Evolutionary conservation across 495 filamentous ascomycete genomes (phyloP), one percentile per base, ranked within the genome.

Genomic region (Penicillium chermesinum): DNA sequence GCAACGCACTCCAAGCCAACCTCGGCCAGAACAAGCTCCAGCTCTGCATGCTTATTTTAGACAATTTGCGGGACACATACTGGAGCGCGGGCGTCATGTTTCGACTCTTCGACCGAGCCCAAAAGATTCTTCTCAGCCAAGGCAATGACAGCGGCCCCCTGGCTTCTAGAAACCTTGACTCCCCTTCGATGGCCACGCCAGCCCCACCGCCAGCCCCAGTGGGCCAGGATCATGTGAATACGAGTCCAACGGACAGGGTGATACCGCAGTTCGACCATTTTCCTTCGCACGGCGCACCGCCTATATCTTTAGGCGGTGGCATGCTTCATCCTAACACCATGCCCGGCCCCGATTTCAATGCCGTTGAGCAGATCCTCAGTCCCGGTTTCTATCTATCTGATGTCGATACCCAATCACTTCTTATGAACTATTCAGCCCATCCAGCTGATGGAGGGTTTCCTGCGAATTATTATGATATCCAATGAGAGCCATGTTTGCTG

Each of bases 31-130:
- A 44, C 17, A 35, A 32, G 17, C 25, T 44, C 7, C 32, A 44
- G 32, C 42, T 44, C 7, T 44, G 42, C n/a, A 16, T 44, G 10
- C 14, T 44, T 9, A 34, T 44, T 14, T 17, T 44, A 6, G 42
- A 44, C 7, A 44, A 18, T 7, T 20, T 44, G 15, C 42, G 42
- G 15, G 42, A 44, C 21, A 44, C 42, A 4, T 44, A 44, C 20
- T 44, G 42, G 42, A 44, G 42, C 30, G 42, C 42, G 2, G 42
- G 42, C 2, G 42, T 44, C 7, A 44, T 44, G 42, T 36, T 34
- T 14, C 42, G 30, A 34, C 30, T 44, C 2, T 44, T 44, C 17
- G 42, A 44, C 14, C 25, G 42, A 14, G 42, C 42, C 0, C 42
- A 36, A n/a, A 15, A n/a, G 17, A 44, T 44, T 15, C 14, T 44